Evolutionary conservation across 306 rosid genomes (phyloP).

Genomic region (Prinsepia uniflora): DNA sequence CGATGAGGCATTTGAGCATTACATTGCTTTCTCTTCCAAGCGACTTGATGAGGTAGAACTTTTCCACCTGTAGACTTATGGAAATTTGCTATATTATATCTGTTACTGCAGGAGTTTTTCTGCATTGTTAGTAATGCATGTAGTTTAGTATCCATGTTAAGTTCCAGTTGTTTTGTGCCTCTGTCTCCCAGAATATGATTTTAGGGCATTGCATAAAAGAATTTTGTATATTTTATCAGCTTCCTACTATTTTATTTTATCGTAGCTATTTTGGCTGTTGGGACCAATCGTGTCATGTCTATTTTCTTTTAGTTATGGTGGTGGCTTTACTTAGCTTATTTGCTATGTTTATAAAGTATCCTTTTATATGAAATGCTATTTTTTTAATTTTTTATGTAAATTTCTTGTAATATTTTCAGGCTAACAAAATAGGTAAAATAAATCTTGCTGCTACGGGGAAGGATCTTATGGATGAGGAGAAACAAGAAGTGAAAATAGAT

Average conservation of each 20-base stretch:
- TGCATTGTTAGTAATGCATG: not conserved
- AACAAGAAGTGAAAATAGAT: slow-evolving; percentile 81
- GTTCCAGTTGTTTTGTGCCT: not conserved
- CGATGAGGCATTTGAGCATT: slow-evolving; percentile 87
- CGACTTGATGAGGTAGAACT: slow-evolving; percentile 85
- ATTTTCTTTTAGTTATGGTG: not conserved
- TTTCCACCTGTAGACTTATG: not conserved
- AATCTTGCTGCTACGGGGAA: slow-evolving; percentile 97
- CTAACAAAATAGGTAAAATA: slow-evolving; percentile 88
- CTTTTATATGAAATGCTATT: not conserved
- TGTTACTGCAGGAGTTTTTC: not conserved
- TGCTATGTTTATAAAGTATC: slow-evolving; percentile 13
- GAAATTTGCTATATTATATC: not conserved
- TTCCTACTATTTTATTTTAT: not conserved
- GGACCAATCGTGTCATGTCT: not conserved
- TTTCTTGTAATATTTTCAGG: slow-evolving; percentile 45
- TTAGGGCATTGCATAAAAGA: not conserved
- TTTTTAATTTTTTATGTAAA: not conserved
- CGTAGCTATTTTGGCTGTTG: not conserved
- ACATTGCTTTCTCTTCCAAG: slow-evolving; percentile 68
- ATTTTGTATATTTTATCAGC: not conserved
- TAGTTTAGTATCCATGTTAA: not conserved
- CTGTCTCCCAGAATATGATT: not conserved
- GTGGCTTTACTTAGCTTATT: not conserved
- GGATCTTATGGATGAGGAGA: slow-evolving; percentile 97